Evolutionary conservation across 2,329 filamentous ascomycete species (phyloP).

Genomic region (Penicillium sp.): DNA sequence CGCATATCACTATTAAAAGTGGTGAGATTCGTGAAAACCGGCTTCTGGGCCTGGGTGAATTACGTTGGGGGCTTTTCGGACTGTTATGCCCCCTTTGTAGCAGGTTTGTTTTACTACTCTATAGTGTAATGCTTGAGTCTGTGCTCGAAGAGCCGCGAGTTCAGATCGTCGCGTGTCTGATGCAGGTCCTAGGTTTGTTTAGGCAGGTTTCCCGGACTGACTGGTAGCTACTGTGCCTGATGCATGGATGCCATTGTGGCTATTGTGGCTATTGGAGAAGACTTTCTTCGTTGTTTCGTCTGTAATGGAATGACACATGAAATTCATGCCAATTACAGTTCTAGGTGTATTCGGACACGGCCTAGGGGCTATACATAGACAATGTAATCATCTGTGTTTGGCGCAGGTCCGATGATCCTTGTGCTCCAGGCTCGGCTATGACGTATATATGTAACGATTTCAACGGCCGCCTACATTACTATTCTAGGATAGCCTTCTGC

Average conservation of each 20-base stretch:
- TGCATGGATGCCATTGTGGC: not conserved
- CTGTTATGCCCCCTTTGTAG: not conserved
- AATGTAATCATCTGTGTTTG: not conserved
- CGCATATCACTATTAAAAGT: conserved; percentile 15
- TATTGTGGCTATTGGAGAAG: not conserved
- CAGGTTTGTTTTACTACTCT: not conserved
- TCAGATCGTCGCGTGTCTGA: not conserved
- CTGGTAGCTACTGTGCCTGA: not conserved
- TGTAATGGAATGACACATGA: not conserved
- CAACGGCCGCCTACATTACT: conserved; percentile 2
- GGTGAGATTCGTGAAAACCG: conserved; percentile 6
- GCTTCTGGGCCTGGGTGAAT: conserved; percentile 1
- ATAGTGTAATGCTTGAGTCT: not conserved
- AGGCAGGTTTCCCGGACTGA: conserved; percentile 1
- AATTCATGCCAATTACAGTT: not conserved
- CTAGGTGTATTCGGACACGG: not conserved
- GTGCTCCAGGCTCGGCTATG: not conserved
- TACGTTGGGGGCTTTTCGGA: not conserved
- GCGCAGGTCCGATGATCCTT: conserved; percentile 1
- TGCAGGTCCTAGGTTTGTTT: not conserved
- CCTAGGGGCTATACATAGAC: not conserved
- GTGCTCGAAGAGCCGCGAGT: conserved; percentile 1
- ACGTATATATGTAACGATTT: not conserved
- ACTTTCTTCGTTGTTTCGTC: not conserved
- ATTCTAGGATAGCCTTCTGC: conserved; percentile 3